Base-by-base conservation (phyloP, 2,329 filamentous ascomycete species). In the Neobulgaria alba region DNA sequence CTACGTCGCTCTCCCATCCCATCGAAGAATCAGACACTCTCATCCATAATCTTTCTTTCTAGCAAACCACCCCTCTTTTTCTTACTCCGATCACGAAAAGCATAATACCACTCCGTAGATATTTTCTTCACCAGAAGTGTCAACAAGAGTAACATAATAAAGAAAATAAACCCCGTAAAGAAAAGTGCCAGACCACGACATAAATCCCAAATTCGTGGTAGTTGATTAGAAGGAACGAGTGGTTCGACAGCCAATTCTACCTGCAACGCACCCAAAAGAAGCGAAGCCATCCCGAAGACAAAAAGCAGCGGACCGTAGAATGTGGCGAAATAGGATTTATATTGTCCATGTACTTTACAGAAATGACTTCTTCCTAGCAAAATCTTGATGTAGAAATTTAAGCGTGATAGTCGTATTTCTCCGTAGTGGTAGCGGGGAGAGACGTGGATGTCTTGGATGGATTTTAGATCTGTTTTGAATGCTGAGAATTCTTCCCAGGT, bases 341-440 rank as follows among this genome's bases (percentile, higher is more conserved):
- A 49, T 33, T 45, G 30, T 4, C 20, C 4, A 26, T 45, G 8
- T 3, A 43, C 17, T 26, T 32, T 5, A 1, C 43, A n/a, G 20
- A 35, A 49, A 18, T 17, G 10, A 20, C 14, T 26, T 29, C 26
- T 42, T 3, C 16, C 1, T 3, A 49, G 33, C n/a, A 47, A 40
- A 29, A 47, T 19, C 16, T 7, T n/a, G 4, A n/a, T 5, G 10
- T 36, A 46, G 2, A 44, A 47, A 26, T 50, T 51, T 10, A 51
- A 29, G 2, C 47, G 33, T 9, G 39, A 31, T 4, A 63, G 49
- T 1, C 61, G 51, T 2, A 64, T 46, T 41, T 63, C 58, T 4
- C 59, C 59, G 41, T 52, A 63, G 5, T 23, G 16, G 39, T 57
- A 64, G 3, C 61, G 55, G 9, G 3, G 20, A 12, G 59, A 46